A percentile compares a stretch with the other conserved stretches of the same genome.
Evolutionary conservation across 768 basidiomycete species (phyloP).

Genomic region (Ramaria sp.): DNA sequence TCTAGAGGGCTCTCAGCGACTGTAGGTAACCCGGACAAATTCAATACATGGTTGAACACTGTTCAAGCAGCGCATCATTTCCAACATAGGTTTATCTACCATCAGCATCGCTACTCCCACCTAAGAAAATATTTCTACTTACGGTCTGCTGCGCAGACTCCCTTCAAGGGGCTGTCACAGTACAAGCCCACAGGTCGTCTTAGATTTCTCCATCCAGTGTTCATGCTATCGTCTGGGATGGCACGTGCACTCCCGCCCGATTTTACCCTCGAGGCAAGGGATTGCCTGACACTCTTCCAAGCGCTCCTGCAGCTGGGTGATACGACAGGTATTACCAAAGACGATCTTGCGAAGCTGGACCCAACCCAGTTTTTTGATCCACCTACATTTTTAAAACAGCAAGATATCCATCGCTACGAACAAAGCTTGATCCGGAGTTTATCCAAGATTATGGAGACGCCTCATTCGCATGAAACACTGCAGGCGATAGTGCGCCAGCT

Average conservation of each 20-base stretch:
- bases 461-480: conserved; percentile 26
- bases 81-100: conserved; percentile 47
- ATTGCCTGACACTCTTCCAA: conserved; percentile 42
- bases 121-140: conserved; percentile 57
- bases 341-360: conserved; percentile 25
- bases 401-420: conserved; percentile 53
- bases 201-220: conserved; percentile 54
- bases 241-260: conserved; percentile 44
- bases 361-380: conserved; percentile 37
- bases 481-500: conserved; percentile 29
- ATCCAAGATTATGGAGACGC: conserved; percentile 24
- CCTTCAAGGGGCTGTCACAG: conserved; percentile 29
- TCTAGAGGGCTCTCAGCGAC: conserved; percentile 62
- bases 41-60: conserved; percentile 54
- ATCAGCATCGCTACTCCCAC: conserved; percentile 64
- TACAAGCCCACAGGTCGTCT: conserved; percentile 30
- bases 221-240: conserved; percentile 42
- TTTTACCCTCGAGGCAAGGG: conserved; percentile 50
- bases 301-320: conserved; percentile 23
- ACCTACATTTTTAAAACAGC: conserved; percentile 37
- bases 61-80: conserved; percentile 52
- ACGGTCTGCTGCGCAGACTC: conserved; percentile 19
- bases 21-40: conserved; percentile 51
- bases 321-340: background rate
- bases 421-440: conserved; percentile 36